Conservation (phyloP, 768 basidiomycete species). For the Hortiboletus campestris region DNA sequence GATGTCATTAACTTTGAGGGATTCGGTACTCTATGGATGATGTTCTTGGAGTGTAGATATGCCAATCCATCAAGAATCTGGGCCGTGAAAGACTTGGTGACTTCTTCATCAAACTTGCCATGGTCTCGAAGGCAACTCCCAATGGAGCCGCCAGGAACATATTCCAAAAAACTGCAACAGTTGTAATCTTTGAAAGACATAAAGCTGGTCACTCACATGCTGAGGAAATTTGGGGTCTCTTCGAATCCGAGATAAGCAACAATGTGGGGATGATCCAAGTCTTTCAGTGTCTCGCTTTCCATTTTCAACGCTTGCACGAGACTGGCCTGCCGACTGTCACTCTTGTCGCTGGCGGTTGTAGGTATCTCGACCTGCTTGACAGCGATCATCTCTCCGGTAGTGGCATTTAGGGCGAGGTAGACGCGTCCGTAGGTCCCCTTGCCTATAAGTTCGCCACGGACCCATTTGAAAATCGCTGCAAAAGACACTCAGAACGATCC, state of each 20-base stretch:
- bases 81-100: slow-evolving; percentile 87
- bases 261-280: slow-evolving; percentile 95
- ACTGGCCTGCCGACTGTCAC: slow-evolving; percentile 76
- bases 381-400: slow-evolving; percentile 97
- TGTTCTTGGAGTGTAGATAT: slow-evolving; percentile 89
- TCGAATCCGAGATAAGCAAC: slow-evolving; percentile 97
- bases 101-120: slow-evolving; percentile 88
- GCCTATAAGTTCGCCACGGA: slow-evolving; percentile 95
- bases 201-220: slow-evolving; percentile 66
- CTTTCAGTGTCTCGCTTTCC: slow-evolving; percentile 95
- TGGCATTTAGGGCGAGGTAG: slow-evolving; percentile 93
- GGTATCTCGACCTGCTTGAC: slow-evolving; percentile 99
- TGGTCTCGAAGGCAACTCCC: slow-evolving; percentile 88
- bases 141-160: slow-evolving; percentile 96
- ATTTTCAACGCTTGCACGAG: slow-evolving; percentile 91
- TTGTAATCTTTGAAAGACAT: background rate
- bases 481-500: slow-evolving; percentile 16
- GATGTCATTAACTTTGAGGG: background rate
- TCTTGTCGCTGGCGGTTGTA: slow-evolving; percentile 85
- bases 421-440: slow-evolving; percentile 97
- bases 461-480: slow-evolving; percentile 94
- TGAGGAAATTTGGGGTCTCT: slow-evolving; percentile 81
- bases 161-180: slow-evolving; percentile 85
- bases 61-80: slow-evolving; percentile 92
- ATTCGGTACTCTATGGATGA: slow-evolving; percentile 79